phyloP scores from a whole-genome alignment of 2,329 filamentous ascomycete species.

The Aspergillus clavatus region DNA sequence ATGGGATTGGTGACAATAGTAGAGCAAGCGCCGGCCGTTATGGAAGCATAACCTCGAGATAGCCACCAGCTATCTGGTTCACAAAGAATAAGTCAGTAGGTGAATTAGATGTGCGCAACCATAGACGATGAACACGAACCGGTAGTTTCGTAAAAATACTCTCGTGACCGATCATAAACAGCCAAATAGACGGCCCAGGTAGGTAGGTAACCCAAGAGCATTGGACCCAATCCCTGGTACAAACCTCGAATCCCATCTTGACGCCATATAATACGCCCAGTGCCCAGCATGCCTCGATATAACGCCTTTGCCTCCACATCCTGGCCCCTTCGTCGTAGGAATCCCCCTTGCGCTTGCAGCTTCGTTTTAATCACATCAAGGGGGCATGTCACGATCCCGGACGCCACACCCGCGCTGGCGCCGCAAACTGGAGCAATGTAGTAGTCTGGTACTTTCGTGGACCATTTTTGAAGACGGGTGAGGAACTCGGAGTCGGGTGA shows the following conservation, averaged over 20 bases:
- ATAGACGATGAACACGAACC: slow-evolving; percentile 54
- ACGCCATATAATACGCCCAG: slow-evolving; percentile 75
- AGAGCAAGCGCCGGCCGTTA: slow-evolving; percentile 85
- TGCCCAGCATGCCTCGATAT: slow-evolving; percentile 84
- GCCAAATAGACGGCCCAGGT: slow-evolving; percentile 99
- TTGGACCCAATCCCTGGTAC: slow-evolving; percentile 89
- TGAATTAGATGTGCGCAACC: neutral
- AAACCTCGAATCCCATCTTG: slow-evolving; percentile 86
- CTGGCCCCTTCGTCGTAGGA: slow-evolving; percentile 47
- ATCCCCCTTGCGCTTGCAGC: slow-evolving; percentile 88
- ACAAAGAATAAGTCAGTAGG: slow-evolving; percentile 3
- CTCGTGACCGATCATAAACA: slow-evolving; percentile 87
- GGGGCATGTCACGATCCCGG: slow-evolving; percentile 90
- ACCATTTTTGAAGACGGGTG: slow-evolving; percentile 38
- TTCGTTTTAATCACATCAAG: slow-evolving; percentile 99
- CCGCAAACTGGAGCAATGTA: slow-evolving; percentile 79
- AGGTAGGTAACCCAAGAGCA: slow-evolving; percentile 90
- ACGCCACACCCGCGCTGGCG: slow-evolving; percentile 84
- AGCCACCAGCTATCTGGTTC: slow-evolving; percentile 66
- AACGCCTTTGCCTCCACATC: slow-evolving; percentile 48
- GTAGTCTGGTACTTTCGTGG: slow-evolving; percentile 49
- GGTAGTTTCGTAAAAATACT: slow-evolving; percentile 62
- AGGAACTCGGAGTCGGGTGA: slow-evolving; percentile 28
- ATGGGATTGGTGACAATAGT: slow-evolving; percentile 96
- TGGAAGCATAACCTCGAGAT: slow-evolving; percentile 81